A percentile compares a stretch with the other conserved stretches of the same genome.
Evolutionary conservation across 2,329 filamentous ascomycete genomes (phyloP).

Genomic region (Tympanopsis confertula): DNA sequence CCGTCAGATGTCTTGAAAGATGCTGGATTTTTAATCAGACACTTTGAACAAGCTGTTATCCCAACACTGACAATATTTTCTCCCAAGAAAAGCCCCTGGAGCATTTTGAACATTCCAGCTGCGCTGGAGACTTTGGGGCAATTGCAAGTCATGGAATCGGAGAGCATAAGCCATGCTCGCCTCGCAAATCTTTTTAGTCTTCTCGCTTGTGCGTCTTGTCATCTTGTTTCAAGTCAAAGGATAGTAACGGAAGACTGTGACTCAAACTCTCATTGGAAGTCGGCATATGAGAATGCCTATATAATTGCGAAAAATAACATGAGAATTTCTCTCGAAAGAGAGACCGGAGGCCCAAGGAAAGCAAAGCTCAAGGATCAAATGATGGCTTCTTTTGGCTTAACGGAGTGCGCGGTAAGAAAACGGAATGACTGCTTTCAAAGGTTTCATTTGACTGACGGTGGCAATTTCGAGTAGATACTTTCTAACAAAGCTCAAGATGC

Average conservation of each 20-base stretch:
- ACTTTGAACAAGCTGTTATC: constrained; percentile 17
- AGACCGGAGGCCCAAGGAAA: constrained; percentile 6
- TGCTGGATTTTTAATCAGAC: constrained; percentile 11
- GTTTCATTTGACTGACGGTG: no score
- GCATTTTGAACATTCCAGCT: constrained; percentile 15
- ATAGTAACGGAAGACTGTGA: constrained; percentile 5
- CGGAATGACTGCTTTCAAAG: constrained; percentile 15
- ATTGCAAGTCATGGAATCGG: constrained; percentile 11
- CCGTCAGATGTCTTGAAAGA: constrained; percentile 8
- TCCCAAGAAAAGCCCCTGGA: constrained; percentile 18
- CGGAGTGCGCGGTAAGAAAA: no score
- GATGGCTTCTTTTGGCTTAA: constrained; percentile 20
- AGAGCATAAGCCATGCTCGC: constrained; percentile 15
- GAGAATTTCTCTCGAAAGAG: constrained; percentile 6
- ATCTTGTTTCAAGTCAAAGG: constrained; percentile 6
- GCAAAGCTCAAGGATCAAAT: constrained; percentile 25
- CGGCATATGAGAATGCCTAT: constrained; percentile 11
- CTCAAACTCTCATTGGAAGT: constrained; percentile 11
- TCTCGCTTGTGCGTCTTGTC: constrained; percentile 15
- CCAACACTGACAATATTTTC: constrained; percentile 15
- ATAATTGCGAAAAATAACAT: constrained; percentile 16
- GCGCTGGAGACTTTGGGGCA: constrained; percentile 17
- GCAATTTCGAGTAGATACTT: constrained; percentile 9
- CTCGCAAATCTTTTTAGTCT: constrained; percentile 16
- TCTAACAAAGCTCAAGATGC: constrained; percentile 15